Conservation (phyloP, 805 yeast genomes). For the Kazachstania psychrophila region DNA sequence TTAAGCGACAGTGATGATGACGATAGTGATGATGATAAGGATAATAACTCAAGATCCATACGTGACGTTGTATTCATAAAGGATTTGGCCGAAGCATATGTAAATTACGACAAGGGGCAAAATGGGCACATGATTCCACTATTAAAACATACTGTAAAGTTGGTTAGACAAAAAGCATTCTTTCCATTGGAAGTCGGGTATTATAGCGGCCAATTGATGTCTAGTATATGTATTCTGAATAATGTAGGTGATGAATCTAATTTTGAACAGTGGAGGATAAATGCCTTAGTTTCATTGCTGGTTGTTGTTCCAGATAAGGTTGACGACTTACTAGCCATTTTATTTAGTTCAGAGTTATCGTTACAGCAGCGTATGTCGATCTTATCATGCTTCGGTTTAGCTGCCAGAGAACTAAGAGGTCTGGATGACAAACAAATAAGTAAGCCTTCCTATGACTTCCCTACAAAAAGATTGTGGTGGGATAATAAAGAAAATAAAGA, state of each 20-base stretch:
- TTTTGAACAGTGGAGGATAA: conserved; percentile 60
- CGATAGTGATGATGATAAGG: conserved; percentile 30
- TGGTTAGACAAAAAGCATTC: conserved; percentile 55
- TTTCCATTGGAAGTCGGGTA: conserved; percentile 53
- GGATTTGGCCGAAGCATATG: conserved; percentile 54
- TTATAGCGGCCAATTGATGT: conserved; percentile 47
- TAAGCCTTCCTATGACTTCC: conserved; percentile 32
- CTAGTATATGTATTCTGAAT: conserved; percentile 41
- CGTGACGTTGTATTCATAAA: conserved; percentile 60
- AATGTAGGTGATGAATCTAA: conserved; percentile 47
- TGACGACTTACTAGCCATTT: conserved; percentile 31
- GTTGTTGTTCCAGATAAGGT: conserved; percentile 44
- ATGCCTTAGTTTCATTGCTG: conserved; percentile 54
- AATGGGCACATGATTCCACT: conserved; percentile 36
- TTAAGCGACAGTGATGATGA: conserved; percentile 16
- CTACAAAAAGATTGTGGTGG: conserved; percentile 29
- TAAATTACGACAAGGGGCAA: conserved; percentile 35
- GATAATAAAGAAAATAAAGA: conserved; percentile 8
- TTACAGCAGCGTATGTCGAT: conserved; percentile 67
- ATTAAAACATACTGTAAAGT: conserved; percentile 34
- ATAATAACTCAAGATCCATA: conserved; percentile 31
- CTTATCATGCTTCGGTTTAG: conserved; percentile 56
- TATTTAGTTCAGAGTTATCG: conserved; percentile 69
- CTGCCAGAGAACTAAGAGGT: conserved; percentile 67
- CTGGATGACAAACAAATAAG: conserved; percentile 40